A percentile compares a stretch with the other conserved stretches of the same genome.
Conservation (phyloP, 2,329 filamentous ascomycete genomes). For the Epichloe elymi region DNA sequence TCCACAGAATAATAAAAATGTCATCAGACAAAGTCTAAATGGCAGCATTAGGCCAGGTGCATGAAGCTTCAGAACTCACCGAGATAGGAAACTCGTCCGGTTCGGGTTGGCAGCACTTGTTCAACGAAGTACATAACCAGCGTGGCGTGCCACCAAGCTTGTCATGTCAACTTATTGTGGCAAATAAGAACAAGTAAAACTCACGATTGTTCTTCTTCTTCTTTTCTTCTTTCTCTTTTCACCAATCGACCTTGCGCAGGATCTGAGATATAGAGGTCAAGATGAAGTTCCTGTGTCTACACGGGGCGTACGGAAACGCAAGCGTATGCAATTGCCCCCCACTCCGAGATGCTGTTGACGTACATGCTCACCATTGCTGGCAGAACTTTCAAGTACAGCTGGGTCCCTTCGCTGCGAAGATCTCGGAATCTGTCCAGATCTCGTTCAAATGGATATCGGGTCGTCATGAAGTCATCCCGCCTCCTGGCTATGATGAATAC, state of each 20-base stretch:
- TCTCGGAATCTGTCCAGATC: slow-evolving; percentile 8
- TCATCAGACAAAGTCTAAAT: background rate
- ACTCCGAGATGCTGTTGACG: background rate
- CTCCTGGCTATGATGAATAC: slow-evolving; percentile 41
- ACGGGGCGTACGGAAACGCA: slow-evolving; percentile 44
- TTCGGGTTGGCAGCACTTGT: background rate
- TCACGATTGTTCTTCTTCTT: too few relatives aligned
- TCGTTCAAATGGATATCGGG: slow-evolving; percentile 39
- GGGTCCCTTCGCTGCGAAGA: slow-evolving; percentile 16
- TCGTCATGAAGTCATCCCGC: slow-evolving; percentile 34
- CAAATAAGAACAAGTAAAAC: background rate
- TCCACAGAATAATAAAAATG: background rate
- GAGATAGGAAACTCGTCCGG: background rate
- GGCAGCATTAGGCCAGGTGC: too few relatives aligned
- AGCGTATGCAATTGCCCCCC: slow-evolving; percentile 25
- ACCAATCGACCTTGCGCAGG: too few relatives aligned
- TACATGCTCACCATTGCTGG: background rate
- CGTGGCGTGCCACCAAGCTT: background rate
- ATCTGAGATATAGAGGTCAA: background rate
- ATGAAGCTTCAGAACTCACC: background rate
- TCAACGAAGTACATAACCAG: background rate
- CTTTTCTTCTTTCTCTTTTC: too few relatives aligned
- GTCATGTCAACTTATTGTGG: background rate
- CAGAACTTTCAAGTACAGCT: slow-evolving; percentile 45
- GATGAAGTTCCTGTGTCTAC: slow-evolving; percentile 45